Base-by-base conservation (phyloP, 805 yeast genomes). In the Tetrapisispora iriomotensis region DNA sequence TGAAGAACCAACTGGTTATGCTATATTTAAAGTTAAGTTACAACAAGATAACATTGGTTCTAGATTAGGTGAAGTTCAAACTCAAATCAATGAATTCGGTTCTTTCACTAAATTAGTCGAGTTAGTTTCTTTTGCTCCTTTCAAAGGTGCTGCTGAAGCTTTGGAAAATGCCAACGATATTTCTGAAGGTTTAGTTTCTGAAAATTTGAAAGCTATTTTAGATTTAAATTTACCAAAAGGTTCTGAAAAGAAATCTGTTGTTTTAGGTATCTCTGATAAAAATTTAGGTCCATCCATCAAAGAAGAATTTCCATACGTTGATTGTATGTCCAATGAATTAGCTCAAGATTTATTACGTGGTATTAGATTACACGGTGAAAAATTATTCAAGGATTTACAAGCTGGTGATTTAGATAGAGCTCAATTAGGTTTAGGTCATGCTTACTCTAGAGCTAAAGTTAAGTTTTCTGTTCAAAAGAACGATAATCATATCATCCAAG, bases 91-190 rank as follows among this genome's bases (percentile, higher is more conserved):
- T 51, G 97, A 92, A 57, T 75, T 92, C 49, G 80, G 79, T 46
- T 74, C 78, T 60, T 88, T 92, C 62, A 83, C 95, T 55, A 92
- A 92, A 69, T 71, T 90, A 71, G 79, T 92, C 52, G 95, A 88
- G 66, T 75, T 92, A 41, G 94, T 85, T 21, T 83, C 95, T 13
- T 92, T 92, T 67, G 95, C 96, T 44, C 98, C 98, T 37, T 92
- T 92, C 75, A 88, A 92, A 67, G 96, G 96, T 57, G 98, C 98
- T 45, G 97, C 98, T 38, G 97, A 92, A 67, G 98, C 98, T 45
- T 76, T 92, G 58, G 97, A 90, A 67, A 92, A 92, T 61, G 96
- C 97, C 52, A 92, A 92, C 61, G 97, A 92, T 61, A 82, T 92
- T 53, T 84, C 95, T 49, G 98, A 92, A 69, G 98, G 98, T 58